These are phyloP conservation scores for Rhodotorula graminis DNA, from an alignment of 768 basidiomycete species.

Conservation along the genomic window DNA sequence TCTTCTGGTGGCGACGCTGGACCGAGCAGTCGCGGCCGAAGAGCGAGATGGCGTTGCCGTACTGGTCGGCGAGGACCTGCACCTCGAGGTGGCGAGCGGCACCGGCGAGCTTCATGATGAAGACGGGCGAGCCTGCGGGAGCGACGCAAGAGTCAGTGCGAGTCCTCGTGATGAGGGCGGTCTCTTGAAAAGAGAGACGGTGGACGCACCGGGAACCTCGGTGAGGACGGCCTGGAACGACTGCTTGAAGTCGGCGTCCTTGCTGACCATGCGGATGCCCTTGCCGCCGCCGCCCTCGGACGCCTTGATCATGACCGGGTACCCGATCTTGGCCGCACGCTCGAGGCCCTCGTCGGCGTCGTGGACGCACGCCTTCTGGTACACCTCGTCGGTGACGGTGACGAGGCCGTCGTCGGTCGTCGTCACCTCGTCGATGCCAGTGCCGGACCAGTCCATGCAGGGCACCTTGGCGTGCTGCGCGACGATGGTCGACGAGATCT, in stretches of 20 bases:
- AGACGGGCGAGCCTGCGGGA: constrained; percentile 82
- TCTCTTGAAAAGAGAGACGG: too few species aligned
- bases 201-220: constrained; percentile 86
- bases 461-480: constrained; percentile 94
- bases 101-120: constrained; percentile 99
- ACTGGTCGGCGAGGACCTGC: constrained; percentile 96
- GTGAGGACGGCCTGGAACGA: constrained; percentile 87
- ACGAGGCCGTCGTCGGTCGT: constrained; percentile 84
- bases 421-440: constrained; percentile 80
- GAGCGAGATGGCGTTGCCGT: constrained; percentile 96
- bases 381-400: constrained; percentile 85
- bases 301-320: constrained; percentile 99
- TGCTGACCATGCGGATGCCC: constrained; percentile 92
- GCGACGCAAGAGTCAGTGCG: background rate
- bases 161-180: too few species aligned
- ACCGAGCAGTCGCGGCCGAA: constrained; percentile 99
- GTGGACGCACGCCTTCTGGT: constrained; percentile 79
- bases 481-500: constrained; percentile 98
- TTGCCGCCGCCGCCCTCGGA: constrained; percentile 99
- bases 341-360: constrained; percentile 78
- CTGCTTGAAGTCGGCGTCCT: constrained; percentile 81
- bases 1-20: constrained; percentile 98
- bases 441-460: constrained; percentile 98
- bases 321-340: constrained; percentile 82
- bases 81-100: constrained; percentile 97